Percentiles rank a stretch among this genome's conserved stretches.
These are phyloP conservation scores for Biscutella laevigata DNA, from an alignment of 441 rosid species.

Conservation along the genomic window DNA sequence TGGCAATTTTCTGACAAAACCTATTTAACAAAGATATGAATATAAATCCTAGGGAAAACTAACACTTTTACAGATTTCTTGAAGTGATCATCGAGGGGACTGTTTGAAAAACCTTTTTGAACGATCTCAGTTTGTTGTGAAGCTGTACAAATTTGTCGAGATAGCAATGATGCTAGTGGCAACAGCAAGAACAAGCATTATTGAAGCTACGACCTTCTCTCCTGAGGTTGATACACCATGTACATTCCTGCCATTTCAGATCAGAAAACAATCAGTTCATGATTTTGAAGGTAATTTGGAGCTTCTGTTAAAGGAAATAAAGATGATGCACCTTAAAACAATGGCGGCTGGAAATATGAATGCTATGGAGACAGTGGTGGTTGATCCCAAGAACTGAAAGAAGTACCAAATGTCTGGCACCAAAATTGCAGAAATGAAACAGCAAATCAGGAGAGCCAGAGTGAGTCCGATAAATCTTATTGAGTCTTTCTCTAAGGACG, in stretches of 20 bases:
- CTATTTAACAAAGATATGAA: conserved; percentile 9
- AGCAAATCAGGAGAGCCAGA: conserved; percentile 30
- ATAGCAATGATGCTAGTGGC: conserved; percentile 67
- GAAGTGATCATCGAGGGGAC: conserved; percentile 25
- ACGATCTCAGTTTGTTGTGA: neutral
- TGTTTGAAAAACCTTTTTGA: neutral
- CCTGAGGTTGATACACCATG: conserved; percentile 46
- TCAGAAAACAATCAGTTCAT: neutral
- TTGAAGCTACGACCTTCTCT: conserved; percentile 47
- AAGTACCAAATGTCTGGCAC: conserved; percentile 75
- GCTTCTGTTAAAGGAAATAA: neutral
- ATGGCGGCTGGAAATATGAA: conserved; percentile 80
- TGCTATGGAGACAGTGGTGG: conserved; percentile 61
- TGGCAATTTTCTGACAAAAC: neutral
- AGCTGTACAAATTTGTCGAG: conserved; percentile 43
- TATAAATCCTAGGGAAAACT: neutral
- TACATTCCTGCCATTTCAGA: conserved; percentile 48
- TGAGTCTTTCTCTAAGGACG: conserved; percentile 33
- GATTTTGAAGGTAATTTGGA: neutral
- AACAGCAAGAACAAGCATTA: conserved; percentile 56
- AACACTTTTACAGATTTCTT: conserved; percentile 13
- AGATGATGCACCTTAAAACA: conserved; percentile 43
- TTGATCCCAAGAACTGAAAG: conserved; percentile 81
- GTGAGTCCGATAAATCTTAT: conserved; percentile 55
- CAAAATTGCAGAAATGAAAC: conserved; percentile 51